Evolutionary conservation across 495 filamentous ascomycete species (phyloP).

Genomic region (Cercophora newfieldiana): DNA sequence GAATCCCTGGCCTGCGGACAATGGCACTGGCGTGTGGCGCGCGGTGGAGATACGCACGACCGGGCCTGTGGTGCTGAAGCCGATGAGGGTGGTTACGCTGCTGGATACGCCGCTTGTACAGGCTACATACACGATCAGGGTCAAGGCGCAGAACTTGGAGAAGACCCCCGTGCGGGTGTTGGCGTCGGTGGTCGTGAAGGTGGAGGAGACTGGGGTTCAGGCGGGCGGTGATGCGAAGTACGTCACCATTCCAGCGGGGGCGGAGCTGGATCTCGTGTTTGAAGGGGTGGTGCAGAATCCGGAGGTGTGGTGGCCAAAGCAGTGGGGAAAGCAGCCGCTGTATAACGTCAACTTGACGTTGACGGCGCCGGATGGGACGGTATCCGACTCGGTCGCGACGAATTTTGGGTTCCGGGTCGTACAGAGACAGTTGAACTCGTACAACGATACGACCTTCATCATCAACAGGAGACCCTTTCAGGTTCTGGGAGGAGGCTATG

Average conservation of each 20-base stretch:
- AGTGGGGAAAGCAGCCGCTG: slow-evolving; percentile 50
- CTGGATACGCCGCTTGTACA: slow-evolving; percentile 36
- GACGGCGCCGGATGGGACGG: slow-evolving; percentile 30
- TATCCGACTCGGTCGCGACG: slow-evolving; percentile 46
- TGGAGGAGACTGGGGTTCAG: slow-evolving; percentile 23
- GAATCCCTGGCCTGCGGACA: slow-evolving; percentile 63
- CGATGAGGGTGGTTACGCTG: slow-evolving; percentile 50
- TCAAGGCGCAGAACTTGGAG: slow-evolving; percentile 52
- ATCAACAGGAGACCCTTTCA: slow-evolving; percentile 61
- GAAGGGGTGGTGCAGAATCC: slow-evolving; percentile 39
- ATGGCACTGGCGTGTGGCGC: slow-evolving; percentile 62
- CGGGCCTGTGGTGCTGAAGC: slow-evolving; percentile 52
- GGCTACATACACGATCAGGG: slow-evolving; percentile 46
- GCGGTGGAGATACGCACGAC: slow-evolving; percentile 60
- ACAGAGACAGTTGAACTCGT: slow-evolving; percentile 48
- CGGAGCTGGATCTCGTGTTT: slow-evolving; percentile 42
- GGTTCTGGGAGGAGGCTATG: slow-evolving; percentile 61
- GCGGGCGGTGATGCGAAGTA: slow-evolving; percentile 29
- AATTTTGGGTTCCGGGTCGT: slow-evolving; percentile 60
- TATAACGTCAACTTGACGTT: slow-evolving; percentile 43
- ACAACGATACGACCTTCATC: slow-evolving; percentile 56
- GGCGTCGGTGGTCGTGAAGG: slow-evolving; percentile 40
- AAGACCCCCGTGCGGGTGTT: slow-evolving; percentile 36
- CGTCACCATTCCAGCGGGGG: slow-evolving; percentile 40
- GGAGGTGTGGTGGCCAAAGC: slow-evolving; percentile 50